Evolutionary conservation across 352 stramenopile species (phyloP).

Genomic region (Globisporangium emineosum): DNA sequence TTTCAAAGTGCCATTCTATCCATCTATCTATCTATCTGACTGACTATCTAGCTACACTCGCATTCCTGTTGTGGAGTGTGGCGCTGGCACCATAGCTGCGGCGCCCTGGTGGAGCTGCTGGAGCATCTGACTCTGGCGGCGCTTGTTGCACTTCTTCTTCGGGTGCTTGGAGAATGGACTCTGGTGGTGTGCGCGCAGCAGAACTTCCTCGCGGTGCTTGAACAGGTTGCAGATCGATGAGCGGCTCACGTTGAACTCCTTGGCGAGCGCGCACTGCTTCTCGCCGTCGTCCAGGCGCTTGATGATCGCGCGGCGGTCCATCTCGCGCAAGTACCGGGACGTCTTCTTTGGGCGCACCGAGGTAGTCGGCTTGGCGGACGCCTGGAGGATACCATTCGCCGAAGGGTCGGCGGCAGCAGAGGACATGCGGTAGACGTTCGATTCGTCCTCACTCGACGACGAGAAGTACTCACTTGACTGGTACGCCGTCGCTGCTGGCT

Average conservation of each 20-base stretch:
- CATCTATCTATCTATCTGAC: not conserved
- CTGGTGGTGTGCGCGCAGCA: conserved; percentile 43
- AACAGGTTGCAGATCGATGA: conserved; percentile 69
- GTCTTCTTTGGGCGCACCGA: conserved; percentile 25
- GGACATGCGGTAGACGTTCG: not conserved
- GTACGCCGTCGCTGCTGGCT: not conserved
- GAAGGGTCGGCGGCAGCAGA: not conserved
- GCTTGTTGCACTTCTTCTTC: conserved; percentile 32
- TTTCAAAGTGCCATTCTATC: not conserved
- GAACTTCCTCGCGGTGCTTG: conserved; percentile 54
- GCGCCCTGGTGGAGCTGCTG: not conserved
- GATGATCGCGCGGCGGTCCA: conserved; percentile 60
- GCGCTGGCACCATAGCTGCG: not conserved
- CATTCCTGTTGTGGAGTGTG: not conserved
- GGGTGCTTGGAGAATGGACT: conserved; percentile 56
- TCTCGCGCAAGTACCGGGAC: conserved; percentile 65
- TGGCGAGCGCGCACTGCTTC: conserved; percentile 57
- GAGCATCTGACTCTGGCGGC: not conserved
- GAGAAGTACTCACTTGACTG: not conserved
- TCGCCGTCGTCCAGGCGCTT: conserved; percentile 54
- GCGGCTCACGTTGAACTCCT: conserved; percentile 68
- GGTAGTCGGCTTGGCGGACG: not conserved
- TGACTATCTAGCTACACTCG: not conserved
- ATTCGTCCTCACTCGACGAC: not conserved
- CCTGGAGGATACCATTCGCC: not conserved